Evolutionary conservation across 1,284 basidiomycete species (phyloP).

Genomic region (Volvariella volvacea): DNA sequence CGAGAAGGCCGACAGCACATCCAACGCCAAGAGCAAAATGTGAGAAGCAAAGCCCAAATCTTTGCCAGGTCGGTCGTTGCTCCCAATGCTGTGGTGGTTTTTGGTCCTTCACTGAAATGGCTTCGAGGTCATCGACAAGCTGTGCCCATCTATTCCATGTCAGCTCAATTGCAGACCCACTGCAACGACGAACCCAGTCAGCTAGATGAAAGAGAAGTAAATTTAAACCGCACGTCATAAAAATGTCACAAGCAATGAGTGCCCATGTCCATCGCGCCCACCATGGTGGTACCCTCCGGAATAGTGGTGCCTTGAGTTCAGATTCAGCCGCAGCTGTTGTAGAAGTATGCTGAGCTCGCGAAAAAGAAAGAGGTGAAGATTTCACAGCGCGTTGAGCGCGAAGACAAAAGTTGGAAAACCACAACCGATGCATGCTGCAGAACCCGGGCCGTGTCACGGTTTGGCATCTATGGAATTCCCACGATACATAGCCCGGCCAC

Average conservation of each 20-base stretch:
- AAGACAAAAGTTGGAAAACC: too few species aligned
- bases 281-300: slow-evolving; percentile 19
- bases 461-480: too few species aligned
- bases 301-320: slow-evolving; percentile 13
- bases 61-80: slow-evolving; percentile 30
- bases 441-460: too few species aligned
- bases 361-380: too few species aligned
- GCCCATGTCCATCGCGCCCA: slow-evolving; percentile 23
- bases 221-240: slow-evolving; percentile 21
- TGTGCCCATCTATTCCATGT: slow-evolving; percentile 22
- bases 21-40: slow-evolving; percentile 27
- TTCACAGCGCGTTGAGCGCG: too few species aligned
- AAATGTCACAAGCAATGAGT: slow-evolving; percentile 22
- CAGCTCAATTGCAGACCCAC: slow-evolving; percentile 21
- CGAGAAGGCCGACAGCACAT: slow-evolving; percentile 24
- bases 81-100: slow-evolving; percentile 13
- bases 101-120: slow-evolving; percentile 8
- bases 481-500: too few species aligned
- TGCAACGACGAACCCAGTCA: slow-evolving; percentile 6
- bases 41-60: slow-evolving; percentile 21
- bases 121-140: slow-evolving; percentile 15
- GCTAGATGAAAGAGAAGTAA: slow-evolving; percentile 2
- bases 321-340: too few species aligned
- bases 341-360: too few species aligned
- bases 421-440: too few species aligned